Conservation (phyloP, 2,329 filamentous ascomycete genomes). For the Knoxdaviesia capensis region DNA sequence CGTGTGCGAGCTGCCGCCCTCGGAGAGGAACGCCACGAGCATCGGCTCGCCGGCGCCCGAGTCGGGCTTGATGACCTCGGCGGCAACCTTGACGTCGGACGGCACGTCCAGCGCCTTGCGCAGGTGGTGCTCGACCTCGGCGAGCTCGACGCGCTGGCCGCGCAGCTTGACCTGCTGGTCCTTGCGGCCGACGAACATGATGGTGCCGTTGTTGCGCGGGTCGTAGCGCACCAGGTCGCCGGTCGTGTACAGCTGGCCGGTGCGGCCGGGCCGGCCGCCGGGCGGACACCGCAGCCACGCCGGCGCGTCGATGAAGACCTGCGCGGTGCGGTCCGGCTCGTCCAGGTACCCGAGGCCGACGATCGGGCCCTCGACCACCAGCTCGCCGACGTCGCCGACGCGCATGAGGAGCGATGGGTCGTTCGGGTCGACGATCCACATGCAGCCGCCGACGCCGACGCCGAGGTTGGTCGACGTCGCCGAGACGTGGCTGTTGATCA, state of each 20-base stretch:
- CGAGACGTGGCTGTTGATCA: slow-evolving; percentile 22
- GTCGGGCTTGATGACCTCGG: slow-evolving; percentile 28
- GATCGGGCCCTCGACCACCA: slow-evolving; percentile 36
- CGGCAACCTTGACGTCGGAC: slow-evolving; percentile 19
- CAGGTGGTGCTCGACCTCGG: slow-evolving; percentile 30
- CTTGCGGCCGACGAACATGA: slow-evolving; percentile 40
- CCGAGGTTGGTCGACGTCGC: slow-evolving; percentile 24
- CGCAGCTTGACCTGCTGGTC: slow-evolving; percentile 49
- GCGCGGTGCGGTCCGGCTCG: slow-evolving; percentile 33
- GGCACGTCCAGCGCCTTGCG: slow-evolving; percentile 23
- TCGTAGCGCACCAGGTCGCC: slow-evolving; percentile 37
- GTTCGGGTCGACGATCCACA: slow-evolving; percentile 30
- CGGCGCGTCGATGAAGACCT: slow-evolving; percentile 35
- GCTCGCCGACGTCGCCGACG: slow-evolving; percentile 27
- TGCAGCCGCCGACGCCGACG: slow-evolving; percentile 22
- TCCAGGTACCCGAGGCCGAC: slow-evolving; percentile 42
- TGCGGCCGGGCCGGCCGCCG: slow-evolving; percentile 14
- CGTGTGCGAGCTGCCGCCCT: slow-evolving; percentile 7
- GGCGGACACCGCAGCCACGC: slow-evolving; percentile 25
- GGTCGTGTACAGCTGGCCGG: slow-evolving; percentile 33
- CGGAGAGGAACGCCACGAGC: slow-evolving; percentile 23
- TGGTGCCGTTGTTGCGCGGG: slow-evolving; percentile 27
- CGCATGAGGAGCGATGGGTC: slow-evolving; percentile 25
- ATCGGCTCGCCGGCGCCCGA: slow-evolving; percentile 20
- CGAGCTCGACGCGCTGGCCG: slow-evolving; percentile 43